Percentiles rank a stretch among this genome's conserved stretches.
Evolutionary conservation across 768 basidiomycete genomes (phyloP).

Genomic region (Tulasnella sp.): DNA sequence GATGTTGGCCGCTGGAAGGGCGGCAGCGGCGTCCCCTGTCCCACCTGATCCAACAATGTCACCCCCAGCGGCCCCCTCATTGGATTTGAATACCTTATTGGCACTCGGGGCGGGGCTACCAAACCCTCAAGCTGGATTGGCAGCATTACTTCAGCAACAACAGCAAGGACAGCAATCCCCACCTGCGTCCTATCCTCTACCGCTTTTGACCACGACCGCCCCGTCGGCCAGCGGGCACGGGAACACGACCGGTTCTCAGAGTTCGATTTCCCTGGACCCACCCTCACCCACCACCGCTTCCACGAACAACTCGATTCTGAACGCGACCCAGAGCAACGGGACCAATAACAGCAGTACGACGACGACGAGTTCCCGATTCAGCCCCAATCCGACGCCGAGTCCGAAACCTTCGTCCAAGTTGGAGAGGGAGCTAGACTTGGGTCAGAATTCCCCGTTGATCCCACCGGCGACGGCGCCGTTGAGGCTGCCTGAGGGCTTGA

Average conservation of each 20-base stretch:
- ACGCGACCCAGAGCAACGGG: not conserved
- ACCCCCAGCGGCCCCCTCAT: not conserved
- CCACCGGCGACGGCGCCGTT: not conserved
- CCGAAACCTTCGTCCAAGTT: not conserved
- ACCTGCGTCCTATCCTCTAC: too few species aligned
- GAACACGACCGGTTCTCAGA: not conserved
- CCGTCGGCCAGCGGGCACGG: too few species aligned
- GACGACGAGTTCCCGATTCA: not conserved
- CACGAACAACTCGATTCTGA: not conserved
- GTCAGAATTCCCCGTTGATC: not conserved
- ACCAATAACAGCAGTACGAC: not conserved
- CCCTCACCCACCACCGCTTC: not conserved
- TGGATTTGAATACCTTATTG: not conserved
- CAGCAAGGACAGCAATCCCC: not conserved
- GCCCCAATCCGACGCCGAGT: not conserved
- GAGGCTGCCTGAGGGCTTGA: not conserved
- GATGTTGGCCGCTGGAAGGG: not conserved
- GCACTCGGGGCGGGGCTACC: not conserved
- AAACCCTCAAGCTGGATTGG: too few species aligned
- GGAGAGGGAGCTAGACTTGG: not conserved
- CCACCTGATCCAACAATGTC: not conserved
- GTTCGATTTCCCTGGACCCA: not conserved
- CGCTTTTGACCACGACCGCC: too few species aligned
- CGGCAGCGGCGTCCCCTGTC: not conserved
- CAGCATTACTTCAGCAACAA: too few species aligned